Base-by-base conservation (phyloP, 192 early-diverging fungal genomes). In the Mortierella alpina region DNA sequence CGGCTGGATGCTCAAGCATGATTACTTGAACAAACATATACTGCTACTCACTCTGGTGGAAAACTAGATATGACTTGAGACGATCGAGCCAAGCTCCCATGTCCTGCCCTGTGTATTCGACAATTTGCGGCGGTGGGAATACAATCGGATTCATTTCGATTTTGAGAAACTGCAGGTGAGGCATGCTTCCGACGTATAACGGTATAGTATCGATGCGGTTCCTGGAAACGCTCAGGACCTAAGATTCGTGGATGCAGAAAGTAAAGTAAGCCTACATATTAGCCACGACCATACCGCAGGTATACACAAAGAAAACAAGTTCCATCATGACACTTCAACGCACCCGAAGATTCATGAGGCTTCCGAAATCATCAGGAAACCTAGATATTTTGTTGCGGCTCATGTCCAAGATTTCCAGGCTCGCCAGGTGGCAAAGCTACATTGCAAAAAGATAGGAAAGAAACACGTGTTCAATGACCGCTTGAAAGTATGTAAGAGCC, bases 381-480 rank as follows among this genome's bases (percentile, higher is more conserved):
- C 76, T 75, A 5, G 70, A 52, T 41, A 84, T 84, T 58, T 70
- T 81, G 67, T 84, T 84, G 60, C 75, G 78, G 46, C 83, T 84
- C 62, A 84, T 76, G 53, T 84, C 83, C 45, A 84, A 49, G 18
- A 84, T 82, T 54, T 84, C 78, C 14, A 84, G 65, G 52, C 68
- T 82, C 51, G 70, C 56, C 50, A 84, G 64, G 13, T 67, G 67
- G 70, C 83, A 84, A 8, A 84, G 54, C 83, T 84, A 73, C 47
- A 39, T 23, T 6, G n/a, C 41, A 14, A 39, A n/a, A 11, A 44
- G 18, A 46, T 51, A 17, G n/a, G 8, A 45, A 12, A 73, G 57
- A 44, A 40, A 45, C 22, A 72, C 13, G 1, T 49, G 48, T 41
- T 62, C 31, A 31, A 31, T 18, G 44, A 17, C 14, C 20, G 45